phyloP scores from a whole-genome alignment of 2,329 filamentous ascomycete species.

The Chalara sp. region DNA sequence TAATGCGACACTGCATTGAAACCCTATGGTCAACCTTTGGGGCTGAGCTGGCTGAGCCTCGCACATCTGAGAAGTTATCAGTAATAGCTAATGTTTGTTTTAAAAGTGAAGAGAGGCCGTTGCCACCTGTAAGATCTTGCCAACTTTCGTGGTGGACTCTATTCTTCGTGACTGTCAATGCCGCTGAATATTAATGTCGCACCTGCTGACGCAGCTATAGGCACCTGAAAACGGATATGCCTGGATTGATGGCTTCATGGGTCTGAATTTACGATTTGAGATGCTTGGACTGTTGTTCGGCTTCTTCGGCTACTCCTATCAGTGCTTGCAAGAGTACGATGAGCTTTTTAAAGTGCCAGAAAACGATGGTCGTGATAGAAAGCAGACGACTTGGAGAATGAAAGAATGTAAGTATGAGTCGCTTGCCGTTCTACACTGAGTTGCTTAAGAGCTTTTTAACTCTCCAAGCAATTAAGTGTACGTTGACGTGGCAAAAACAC shows the following conservation, averaged over 20 bases:
- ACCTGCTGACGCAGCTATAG: no score
- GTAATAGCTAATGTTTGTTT: conserved; percentile 18
- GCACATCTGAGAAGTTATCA: conserved; percentile 12
- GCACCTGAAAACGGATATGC: conserved; percentile 20
- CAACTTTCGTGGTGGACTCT: no score
- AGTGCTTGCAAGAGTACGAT: conserved; percentile 20
- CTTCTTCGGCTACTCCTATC: conserved; percentile 20
- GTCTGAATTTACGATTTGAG: conserved; percentile 23
- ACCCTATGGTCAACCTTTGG: conserved; percentile 19
- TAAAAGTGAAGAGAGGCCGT: conserved; percentile 19
- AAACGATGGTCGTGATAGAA: conserved; percentile 19
- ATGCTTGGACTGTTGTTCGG: conserved; percentile 23
- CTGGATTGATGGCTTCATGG: conserved; percentile 23
- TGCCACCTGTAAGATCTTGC: conserved; percentile 6
- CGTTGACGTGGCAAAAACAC: no score
- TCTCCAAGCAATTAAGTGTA: no score
- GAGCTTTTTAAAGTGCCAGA: conserved; percentile 17
- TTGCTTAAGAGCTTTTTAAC: conserved; percentile 12
- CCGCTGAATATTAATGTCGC: no score
- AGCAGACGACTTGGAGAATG: conserved; percentile 24
- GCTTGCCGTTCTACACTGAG: conserved; percentile 16
- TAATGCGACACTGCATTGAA: conserved; percentile 17
- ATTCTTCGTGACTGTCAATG: no score
- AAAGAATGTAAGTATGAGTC: conserved; percentile 12
- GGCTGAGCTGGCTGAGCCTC: conserved; percentile 11